Conservation (phyloP, 2,329 filamentous ascomycete genomes). For the Diaporthe nobilis region DNA sequence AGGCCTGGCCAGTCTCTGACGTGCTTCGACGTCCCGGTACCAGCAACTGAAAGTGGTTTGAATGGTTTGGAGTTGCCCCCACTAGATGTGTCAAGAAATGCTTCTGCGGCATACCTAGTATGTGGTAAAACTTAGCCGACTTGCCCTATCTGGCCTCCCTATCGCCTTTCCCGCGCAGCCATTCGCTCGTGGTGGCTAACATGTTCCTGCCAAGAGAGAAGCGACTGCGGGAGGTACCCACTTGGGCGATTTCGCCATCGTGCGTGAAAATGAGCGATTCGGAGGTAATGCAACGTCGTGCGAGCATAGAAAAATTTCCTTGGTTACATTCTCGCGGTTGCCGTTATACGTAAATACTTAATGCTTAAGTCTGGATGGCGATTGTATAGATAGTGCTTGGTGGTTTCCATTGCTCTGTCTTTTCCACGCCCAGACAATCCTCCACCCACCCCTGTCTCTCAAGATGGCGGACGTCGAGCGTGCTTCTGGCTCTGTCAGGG, state of each 20-base stretch:
- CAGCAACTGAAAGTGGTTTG: neutral
- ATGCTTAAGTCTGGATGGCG: neutral
- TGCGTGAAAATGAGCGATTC: constrained; percentile 11
- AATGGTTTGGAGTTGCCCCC: neutral
- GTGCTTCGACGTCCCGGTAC: neutral
- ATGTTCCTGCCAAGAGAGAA: constrained; percentile 7
- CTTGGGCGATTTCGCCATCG: constrained; percentile 25
- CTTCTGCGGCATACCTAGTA: neutral
- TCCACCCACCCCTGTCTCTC: neutral
- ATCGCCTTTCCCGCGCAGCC: neutral
- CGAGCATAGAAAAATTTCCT: neutral
- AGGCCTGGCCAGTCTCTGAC: neutral
- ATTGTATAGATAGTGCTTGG: neutral
- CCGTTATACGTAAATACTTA: neutral
- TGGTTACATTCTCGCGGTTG: neutral
- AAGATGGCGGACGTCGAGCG: constrained; percentile 21
- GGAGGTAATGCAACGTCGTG: constrained; percentile 18
- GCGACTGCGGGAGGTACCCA: constrained; percentile 19
- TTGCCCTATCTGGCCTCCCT: constrained; percentile 7
- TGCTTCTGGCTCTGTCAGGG: constrained; percentile 7
- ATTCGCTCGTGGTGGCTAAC: neutral
- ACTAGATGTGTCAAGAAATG: constrained; percentile 14
- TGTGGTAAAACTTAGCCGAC: neutral
- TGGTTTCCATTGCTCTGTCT: neutral
- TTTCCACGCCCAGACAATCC: neutral